A percentile compares a stretch with the other conserved stretches of the same genome.
These are phyloP conservation scores for Dendryphion nanum DNA, from an alignment of 2,329 filamentous ascomycete species.

Conservation along the genomic window DNA sequence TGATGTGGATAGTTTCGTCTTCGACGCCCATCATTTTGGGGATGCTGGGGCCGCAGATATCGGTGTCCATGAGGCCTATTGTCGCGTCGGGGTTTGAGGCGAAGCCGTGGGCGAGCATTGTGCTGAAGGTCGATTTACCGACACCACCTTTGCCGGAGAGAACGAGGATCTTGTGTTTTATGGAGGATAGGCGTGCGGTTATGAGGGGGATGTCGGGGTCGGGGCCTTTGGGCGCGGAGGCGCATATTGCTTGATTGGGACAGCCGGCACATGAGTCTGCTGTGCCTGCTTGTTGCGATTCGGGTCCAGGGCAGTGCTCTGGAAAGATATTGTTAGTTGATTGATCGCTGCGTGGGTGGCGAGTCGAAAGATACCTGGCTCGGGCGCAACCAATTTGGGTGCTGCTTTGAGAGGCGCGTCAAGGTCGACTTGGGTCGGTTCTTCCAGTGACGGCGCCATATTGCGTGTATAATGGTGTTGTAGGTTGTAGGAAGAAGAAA, in stretches of 20 bases:
- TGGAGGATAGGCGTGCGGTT: conserved; percentile 73
- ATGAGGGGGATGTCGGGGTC: conserved; percentile 93
- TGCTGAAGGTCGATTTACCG: conserved; percentile 92
- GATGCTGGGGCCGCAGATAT: conserved; percentile 94
- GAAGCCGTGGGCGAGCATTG: conserved; percentile 84
- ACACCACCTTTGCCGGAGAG: conserved; percentile 95
- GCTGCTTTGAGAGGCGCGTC: conserved; percentile 73
- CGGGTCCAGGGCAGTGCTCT: conserved; percentile 92
- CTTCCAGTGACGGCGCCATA: conserved; percentile 83
- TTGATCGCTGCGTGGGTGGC: conserved; percentile 32
- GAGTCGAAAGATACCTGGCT: conserved; percentile 59
- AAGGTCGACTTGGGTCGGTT: conserved; percentile 66
- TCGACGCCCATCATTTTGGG: conserved; percentile 99
- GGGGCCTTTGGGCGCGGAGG: conserved; percentile 88
- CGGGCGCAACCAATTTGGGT: conserved; percentile 85
- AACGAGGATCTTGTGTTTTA: conserved; percentile 90
- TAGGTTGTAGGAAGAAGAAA: neutral
- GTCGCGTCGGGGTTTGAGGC: conserved; percentile 74
- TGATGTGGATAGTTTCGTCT: conserved; percentile 88
- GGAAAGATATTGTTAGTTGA: neutral
- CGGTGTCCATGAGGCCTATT: conserved; percentile 96
- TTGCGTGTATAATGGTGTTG: conserved; percentile 7
- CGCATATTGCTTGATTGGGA: conserved; percentile 94
- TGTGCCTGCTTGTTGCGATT: conserved; percentile 66
- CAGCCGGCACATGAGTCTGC: conserved; percentile 88